A percentile compares a stretch with the other conserved stretches of the same genome.
phyloP scores from a whole-genome alignment of 768 basidiomycete genomes.

The Cystobasidium onofrii region DNA sequence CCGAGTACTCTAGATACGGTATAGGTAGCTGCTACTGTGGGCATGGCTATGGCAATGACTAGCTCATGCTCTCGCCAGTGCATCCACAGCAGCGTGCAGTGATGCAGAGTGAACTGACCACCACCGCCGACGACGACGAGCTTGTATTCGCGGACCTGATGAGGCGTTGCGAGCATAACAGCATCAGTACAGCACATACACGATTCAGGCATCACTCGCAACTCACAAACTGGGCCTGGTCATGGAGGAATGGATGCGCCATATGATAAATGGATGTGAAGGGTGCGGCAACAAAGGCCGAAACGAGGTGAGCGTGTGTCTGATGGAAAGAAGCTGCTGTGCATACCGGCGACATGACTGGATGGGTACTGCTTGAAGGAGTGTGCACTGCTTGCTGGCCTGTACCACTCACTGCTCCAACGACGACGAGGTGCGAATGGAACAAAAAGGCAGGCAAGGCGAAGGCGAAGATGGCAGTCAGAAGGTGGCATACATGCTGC shows the following conservation, averaged over 20 bases:
- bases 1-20: neutral
- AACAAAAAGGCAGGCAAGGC: neutral
- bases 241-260: too few relatives aligned
- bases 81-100: too few relatives aligned
- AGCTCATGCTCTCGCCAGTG: too few relatives aligned
- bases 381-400: too few relatives aligned
- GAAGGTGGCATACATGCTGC: neutral
- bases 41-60: neutral
- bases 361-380: too few relatives aligned
- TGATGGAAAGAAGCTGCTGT: too few relatives aligned
- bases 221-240: constrained; percentile 29
- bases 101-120: constrained; percentile 33
- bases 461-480: neutral
- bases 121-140: constrained; percentile 36
- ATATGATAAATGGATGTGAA: neutral
- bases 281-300: constrained; percentile 6
- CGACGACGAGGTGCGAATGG: neutral
- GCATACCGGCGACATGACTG: neutral
- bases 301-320: too few relatives aligned
- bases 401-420: too few relatives aligned
- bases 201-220: too few relatives aligned
- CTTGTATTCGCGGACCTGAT: constrained; percentile 35
- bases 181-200: too few relatives aligned
- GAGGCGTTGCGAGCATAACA: too few relatives aligned
- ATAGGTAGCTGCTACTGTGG: neutral